Conservation (phyloP, 768 basidiomycete species). For the Boletus insuetus region DNA sequence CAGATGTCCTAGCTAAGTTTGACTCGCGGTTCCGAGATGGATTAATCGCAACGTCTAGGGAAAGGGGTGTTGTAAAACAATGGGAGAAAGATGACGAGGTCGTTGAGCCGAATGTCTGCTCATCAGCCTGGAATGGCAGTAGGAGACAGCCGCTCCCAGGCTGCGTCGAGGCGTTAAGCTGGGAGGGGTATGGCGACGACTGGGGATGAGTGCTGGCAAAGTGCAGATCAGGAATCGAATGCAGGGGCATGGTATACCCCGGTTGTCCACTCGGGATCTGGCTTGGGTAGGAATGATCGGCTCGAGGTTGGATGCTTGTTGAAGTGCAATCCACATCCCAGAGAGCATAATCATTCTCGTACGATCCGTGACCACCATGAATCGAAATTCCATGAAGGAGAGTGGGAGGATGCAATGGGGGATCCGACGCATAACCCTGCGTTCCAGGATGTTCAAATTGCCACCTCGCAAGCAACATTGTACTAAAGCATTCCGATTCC, state of each 20-base stretch:
- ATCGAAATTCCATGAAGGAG: not conserved
- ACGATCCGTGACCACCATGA: not conserved
- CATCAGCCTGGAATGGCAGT: conserved; percentile 4
- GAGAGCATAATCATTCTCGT: not conserved
- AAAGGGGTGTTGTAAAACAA: not conserved
- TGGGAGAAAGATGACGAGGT: not conserved
- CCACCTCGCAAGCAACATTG: not conserved
- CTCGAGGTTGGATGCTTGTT: not conserved
- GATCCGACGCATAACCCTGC: not conserved
- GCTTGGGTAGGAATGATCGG: not conserved
- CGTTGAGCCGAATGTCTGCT: not conserved
- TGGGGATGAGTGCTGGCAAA: conserved; percentile 1
- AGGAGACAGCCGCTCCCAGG: not conserved
- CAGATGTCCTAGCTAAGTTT: not conserved
- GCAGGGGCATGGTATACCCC: not conserved
- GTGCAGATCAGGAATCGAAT: conserved; percentile 7
- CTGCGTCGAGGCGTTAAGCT: not conserved
- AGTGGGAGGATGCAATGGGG: not conserved
- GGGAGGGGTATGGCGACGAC: not conserved
- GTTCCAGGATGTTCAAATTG: not conserved
- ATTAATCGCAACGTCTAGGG: not conserved
- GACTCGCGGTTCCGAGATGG: conserved; percentile 2
- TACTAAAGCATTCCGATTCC: not conserved
- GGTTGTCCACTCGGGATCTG: conserved; percentile 1
- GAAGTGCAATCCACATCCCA: conserved; percentile 1